Evolutionary conservation across 2,329 filamentous ascomycete genomes (phyloP), one percentile per base, ranked within the genome.

Genomic region (Pseudocercospora crystallina): DNA sequence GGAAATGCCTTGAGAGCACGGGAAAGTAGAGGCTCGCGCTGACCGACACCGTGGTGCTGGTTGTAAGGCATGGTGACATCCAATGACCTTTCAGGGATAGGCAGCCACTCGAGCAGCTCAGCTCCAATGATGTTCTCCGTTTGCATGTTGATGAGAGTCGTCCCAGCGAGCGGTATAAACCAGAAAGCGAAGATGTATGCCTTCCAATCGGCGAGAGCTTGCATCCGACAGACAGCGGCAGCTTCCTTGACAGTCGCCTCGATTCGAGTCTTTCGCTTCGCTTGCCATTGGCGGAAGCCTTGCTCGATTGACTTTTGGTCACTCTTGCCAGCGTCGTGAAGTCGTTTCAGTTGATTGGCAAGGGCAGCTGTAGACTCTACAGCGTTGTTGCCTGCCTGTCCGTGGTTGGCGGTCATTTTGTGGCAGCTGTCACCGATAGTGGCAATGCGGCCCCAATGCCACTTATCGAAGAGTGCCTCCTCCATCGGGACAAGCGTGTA

Each of bases 51-150:
- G 29, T 59, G 49, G 14, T 61, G 53, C 8, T 59, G 61, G 32
- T 69, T 65, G 57, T 60, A 67, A 1, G 64, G 57, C 61, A 67
- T 65, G 1, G 54, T 64, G 8, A 60, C 65, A 12, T 32, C 54
- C 49, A 61, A 37, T 5, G 53, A 49, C 15, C 57, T 46, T 17
- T 57, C 46, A 17, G 68, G 68, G 2, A 51, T 43, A n/a, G 66
- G 63, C 0, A 71, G 54, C 38, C 51, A 64, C 10, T 69, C 63
- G 2, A 70, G 43, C 14, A 49, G 54, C 13, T 64, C 61, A 4
- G 66, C 65, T 53, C 56, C 58, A 11, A 60, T 35, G 1, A 56
- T 34, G 3, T 43, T 49, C 11, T 59, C 52, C 2, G 49, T 48
- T 13, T 41, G 41, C n/a, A 59, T 37, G 14, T 57, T 45, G 5